These are phyloP conservation scores for Coemansia sp. DNA, from an alignment of 192 early-diverging fungal genomes.

Conservation along the genomic window DNA sequence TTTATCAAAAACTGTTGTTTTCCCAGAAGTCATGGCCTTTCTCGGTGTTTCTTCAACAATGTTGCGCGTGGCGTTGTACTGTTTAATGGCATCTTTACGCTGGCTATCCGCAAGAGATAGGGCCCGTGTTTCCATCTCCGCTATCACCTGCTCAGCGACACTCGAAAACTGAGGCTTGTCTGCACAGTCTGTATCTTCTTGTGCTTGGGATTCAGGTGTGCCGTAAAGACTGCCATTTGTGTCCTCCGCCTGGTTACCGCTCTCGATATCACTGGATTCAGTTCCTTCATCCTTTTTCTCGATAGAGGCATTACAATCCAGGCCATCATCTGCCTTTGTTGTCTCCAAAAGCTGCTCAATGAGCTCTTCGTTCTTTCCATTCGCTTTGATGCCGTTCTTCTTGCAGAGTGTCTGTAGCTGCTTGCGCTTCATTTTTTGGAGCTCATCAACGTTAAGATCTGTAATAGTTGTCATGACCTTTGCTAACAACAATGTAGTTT, in stretches of 20 bases:
- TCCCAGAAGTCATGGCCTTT: conserved; percentile 5
- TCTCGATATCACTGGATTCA: conserved; percentile 14
- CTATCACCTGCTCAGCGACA: conserved; percentile 26
- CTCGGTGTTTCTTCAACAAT: conserved; percentile 18
- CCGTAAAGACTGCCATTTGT: not conserved
- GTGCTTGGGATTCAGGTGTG: conserved; percentile 19
- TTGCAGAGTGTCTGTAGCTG: conserved; percentile 53
- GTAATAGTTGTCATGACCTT: conserved; percentile 11
- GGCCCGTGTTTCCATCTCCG: conserved; percentile 36
- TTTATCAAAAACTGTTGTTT: conserved; percentile 32
- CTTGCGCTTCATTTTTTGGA: conserved; percentile 42
- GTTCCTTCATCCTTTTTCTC: not conserved
- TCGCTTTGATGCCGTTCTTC: conserved; percentile 46
- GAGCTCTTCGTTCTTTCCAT: conserved; percentile 48
- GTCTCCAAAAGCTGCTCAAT: conserved; percentile 27
- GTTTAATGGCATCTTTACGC: conserved; percentile 23
- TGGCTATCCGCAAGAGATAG: conserved; percentile 27
- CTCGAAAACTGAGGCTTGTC: conserved; percentile 16
- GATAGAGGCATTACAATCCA: not conserved
- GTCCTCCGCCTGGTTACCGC: not conserved
- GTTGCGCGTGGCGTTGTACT: conserved; percentile 12
- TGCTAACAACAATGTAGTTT: too few relatives aligned
- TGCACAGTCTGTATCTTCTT: conserved; percentile 12
- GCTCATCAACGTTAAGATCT: conserved; percentile 31
- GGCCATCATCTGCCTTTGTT: not conserved